A percentile compares a stretch with the other conserved stretches of the same genome.
Evolutionary conservation across 2,329 filamentous ascomycete genomes (phyloP).

Genomic region (Talaromyces sp.): DNA sequence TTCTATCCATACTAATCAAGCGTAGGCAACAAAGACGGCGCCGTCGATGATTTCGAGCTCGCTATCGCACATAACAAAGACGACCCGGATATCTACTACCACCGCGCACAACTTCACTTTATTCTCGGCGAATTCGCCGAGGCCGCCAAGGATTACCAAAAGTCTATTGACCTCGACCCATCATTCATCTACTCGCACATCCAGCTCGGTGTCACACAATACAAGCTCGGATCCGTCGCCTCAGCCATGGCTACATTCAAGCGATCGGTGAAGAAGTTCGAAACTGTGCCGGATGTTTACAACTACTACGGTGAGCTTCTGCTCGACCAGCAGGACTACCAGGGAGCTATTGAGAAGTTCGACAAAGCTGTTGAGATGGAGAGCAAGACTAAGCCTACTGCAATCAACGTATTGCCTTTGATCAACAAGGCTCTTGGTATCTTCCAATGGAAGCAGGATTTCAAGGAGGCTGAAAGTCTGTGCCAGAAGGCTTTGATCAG

Average conservation of each 20-base stretch:
- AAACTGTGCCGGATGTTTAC: constrained; percentile 94
- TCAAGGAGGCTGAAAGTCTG: constrained; percentile 87
- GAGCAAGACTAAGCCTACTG: constrained; percentile 86
- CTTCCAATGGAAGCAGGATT: constrained; percentile 99
- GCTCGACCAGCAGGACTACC: constrained; percentile 92
- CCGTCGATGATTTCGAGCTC: constrained; percentile 80
- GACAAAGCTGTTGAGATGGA: constrained; percentile 99
- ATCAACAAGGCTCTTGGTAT: constrained; percentile 98
- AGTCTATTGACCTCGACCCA: constrained; percentile 93
- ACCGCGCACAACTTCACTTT: constrained; percentile 96
- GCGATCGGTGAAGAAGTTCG: constrained; percentile 96
- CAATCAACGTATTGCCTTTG: constrained; percentile 94
- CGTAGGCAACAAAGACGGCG: constrained; percentile 75
- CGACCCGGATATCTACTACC: constrained; percentile 98
- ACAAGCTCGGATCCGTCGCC: constrained; percentile 98
- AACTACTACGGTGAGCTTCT: constrained; percentile 99
- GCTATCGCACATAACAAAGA: constrained; percentile 80
- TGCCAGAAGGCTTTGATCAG: constrained; percentile 97
- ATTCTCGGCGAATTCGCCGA: constrained; percentile 91
- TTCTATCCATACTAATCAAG: constrained; percentile 30
- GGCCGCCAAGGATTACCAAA: constrained; percentile 97
- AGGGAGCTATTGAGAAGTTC: constrained; percentile 96
- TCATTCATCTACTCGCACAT: constrained; percentile 99
- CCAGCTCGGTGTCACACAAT: constrained; percentile 97
- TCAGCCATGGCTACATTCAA: constrained; percentile 99